Evolutionary conservation across 495 filamentous ascomycete genomes (phyloP).

Genomic region (Diplogelasinospora grovesii): DNA sequence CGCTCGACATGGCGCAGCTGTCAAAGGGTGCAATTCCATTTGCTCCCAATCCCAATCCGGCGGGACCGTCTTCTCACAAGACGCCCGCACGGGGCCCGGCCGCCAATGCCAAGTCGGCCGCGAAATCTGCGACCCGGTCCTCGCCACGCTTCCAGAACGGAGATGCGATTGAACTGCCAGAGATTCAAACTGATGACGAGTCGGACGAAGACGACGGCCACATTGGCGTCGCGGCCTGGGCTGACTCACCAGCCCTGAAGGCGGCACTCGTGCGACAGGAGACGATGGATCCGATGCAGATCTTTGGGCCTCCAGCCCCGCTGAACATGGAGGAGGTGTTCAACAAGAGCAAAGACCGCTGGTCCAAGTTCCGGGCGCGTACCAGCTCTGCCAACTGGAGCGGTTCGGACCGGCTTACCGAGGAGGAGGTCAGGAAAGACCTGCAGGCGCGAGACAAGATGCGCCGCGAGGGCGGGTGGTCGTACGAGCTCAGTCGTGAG

Average conservation of each 20-base stretch:
- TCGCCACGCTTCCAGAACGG: constrained; percentile 74
- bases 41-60: constrained; percentile 56
- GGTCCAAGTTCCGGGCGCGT: constrained; percentile 76
- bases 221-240: constrained; percentile 70
- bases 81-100: constrained; percentile 48
- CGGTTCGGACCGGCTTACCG: constrained; percentile 77
- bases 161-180: constrained; percentile 77
- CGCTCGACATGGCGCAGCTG: constrained; percentile 72
- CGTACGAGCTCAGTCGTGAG: constrained; percentile 48
- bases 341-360: constrained; percentile 67
- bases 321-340: constrained; percentile 96
- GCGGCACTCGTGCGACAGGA: constrained; percentile 68
- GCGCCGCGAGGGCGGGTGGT: constrained; percentile 81
- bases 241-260: constrained; percentile 71
- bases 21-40: constrained; percentile 87
- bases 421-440: constrained; percentile 80
- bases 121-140: constrained; percentile 54
- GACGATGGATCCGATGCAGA: constrained; percentile 69
- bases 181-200: constrained; percentile 83
- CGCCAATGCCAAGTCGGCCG: constrained; percentile 30
- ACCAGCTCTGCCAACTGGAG: constrained; percentile 94
- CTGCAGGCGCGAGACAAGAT: constrained; percentile 72
- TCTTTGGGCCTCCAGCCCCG: constrained; percentile 83
- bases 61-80: constrained; percentile 49
- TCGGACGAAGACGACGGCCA: constrained; percentile 61